Conservation (phyloP, 352 stramenopile species). For the Peronospora farinosa region DNA sequence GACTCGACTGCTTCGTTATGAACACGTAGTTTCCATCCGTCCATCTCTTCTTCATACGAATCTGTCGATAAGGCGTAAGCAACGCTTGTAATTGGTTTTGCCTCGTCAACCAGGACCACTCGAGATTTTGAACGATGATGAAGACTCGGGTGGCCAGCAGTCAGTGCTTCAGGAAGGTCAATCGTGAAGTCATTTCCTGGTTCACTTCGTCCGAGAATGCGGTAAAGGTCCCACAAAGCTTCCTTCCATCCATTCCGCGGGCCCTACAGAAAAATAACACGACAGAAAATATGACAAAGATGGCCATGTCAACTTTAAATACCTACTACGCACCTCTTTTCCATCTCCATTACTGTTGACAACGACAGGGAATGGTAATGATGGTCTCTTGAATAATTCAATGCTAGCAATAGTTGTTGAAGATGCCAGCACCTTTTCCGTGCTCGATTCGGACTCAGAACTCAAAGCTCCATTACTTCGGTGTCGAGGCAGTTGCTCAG, state of each 20-base stretch:
- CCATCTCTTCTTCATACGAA: slow-evolving; percentile 76
- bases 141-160: slow-evolving; percentile 84
- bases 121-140: slow-evolving; percentile 82
- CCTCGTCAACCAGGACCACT: slow-evolving; percentile 91
- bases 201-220: slow-evolving; percentile 48
- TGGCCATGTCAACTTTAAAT: not conserved
- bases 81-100: slow-evolving; percentile 90
- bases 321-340: slow-evolving; percentile 39
- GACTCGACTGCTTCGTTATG: slow-evolving; percentile 41
- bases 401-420: slow-evolving; percentile 23
- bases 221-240: slow-evolving; percentile 65
- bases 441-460: slow-evolving; percentile 24
- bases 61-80: slow-evolving; percentile 92
- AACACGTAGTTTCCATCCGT: slow-evolving; percentile 54
- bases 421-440: slow-evolving; percentile 24
- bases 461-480: slow-evolving; percentile 36
- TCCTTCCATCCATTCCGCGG: slow-evolving; percentile 49
- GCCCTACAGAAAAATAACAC: slow-evolving; percentile 7
- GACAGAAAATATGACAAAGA: not conserved
- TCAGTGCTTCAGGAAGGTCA: slow-evolving; percentile 52
- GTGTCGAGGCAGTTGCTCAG: slow-evolving; percentile 29
- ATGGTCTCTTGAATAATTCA: slow-evolving; percentile 19
- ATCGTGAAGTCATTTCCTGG: slow-evolving; percentile 70
- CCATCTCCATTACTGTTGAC: slow-evolving; percentile 12
- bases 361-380: slow-evolving; percentile 14